Base-by-base conservation (phyloP, 805 yeast genomes). In the Saccharomycopsis sp. region DNA sequence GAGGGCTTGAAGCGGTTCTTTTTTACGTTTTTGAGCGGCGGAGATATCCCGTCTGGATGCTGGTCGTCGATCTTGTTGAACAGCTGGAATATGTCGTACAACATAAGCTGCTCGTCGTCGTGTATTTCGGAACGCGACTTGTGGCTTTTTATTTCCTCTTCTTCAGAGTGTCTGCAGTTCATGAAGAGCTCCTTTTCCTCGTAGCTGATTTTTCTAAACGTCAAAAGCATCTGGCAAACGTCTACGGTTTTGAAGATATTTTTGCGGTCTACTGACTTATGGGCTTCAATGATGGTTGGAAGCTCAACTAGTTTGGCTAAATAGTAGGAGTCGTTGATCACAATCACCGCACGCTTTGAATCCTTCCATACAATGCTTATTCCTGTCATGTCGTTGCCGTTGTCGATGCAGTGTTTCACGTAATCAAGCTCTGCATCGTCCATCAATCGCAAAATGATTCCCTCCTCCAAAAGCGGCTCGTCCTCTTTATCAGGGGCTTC, bases 401-500 rank as follows among this genome's bases (percentile, higher is more conserved):
- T 69, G 55, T 88, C 96, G 9, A 85, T 86, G 18, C 94, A 89
- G 56, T 82, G 80, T 57, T 86, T 82, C 8, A 92, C 80, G 60
- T 80, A 82, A 57, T 89, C 97, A 2, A 79, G 73, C 40, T 77
- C 74, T 1, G 78, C 77, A 64, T 81, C 77, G 1, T 75, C 73
- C n/a, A 84, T 63, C 73, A 92, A 83, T 56, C 99, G 77, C 50
- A 94, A 69, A 1, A 91, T 76, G 1, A 94, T 77, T 0, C 94
- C 96, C 63, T 89, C 96, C 67, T 94, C 98, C 7, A 90, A 75
- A 61, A 90, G 73, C 1, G 99, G 98, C 67, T 94, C 97, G 60
- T 91, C 97, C 68, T 94, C 99, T 24, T 89, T 75, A 63, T 92
- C 98, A 0, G 97, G 96, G 18, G 96, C 97, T 66, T 92, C 98